These are phyloP conservation scores for Ephemerocybe angulata DNA, from an alignment of 768 basidiomycete genomes.

Conservation along the genomic window DNA sequence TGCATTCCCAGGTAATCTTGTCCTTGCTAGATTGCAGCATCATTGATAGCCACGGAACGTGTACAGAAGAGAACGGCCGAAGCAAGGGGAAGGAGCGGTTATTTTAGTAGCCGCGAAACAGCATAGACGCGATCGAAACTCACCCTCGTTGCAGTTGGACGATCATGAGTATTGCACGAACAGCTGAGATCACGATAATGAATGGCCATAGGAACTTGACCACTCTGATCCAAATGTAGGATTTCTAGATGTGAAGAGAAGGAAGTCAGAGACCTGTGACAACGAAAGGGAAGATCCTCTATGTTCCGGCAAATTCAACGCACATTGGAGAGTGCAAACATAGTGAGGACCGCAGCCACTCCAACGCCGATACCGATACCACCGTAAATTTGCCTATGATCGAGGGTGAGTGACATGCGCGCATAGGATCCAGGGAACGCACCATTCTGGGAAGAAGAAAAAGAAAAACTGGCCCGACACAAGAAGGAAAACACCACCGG, in stretches of 20 bases:
- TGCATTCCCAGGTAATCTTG: conserved; percentile 71
- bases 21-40: conserved; percentile 42
- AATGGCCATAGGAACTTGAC: conserved; percentile 70
- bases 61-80: conserved; percentile 13
- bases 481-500: conserved; percentile 61
- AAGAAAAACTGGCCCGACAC: conserved; percentile 59
- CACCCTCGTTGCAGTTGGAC: conserved; percentile 69
- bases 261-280: conserved; percentile 12
- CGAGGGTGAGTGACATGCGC: conserved; percentile 9
- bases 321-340: conserved; percentile 64
- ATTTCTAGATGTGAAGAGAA: conserved; percentile 44
- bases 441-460: conserved; percentile 70
- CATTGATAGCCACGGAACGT: not conserved
- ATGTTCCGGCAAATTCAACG: conserved; percentile 24
- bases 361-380: conserved; percentile 57
- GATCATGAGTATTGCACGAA: conserved; percentile 71
- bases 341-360: conserved; percentile 46
- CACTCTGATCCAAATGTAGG: conserved; percentile 64
- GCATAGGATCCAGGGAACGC: conserved; percentile 3
- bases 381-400: conserved; percentile 62
- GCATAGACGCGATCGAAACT: conserved; percentile 27
- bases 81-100: not conserved
- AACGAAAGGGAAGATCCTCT: conserved; percentile 16
- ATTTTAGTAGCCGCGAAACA: not conserved
- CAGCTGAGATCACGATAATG: conserved; percentile 56